These are phyloP conservation scores for Sinapis alba DNA, from an alignment of 441 rosid species.

Conservation along the genomic window DNA sequence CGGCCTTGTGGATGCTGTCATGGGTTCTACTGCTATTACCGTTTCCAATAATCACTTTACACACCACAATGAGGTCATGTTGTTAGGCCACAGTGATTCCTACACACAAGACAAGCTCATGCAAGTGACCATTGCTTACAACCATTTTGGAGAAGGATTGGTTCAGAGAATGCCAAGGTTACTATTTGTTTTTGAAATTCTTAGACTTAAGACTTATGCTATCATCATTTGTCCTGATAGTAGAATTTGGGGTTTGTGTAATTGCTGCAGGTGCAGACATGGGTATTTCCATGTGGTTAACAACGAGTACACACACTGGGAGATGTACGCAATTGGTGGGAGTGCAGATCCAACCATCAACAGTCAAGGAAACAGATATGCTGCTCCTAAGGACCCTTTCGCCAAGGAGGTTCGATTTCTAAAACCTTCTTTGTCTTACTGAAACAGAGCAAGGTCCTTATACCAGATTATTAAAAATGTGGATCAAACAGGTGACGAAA, in stretches of 20 bases:
- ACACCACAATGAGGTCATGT: slow-evolving; percentile 97
- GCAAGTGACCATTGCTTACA: slow-evolving; percentile 98
- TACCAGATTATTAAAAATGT: slow-evolving; percentile 13
- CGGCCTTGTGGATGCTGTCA: slow-evolving; percentile 94
- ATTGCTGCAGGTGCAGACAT: slow-evolving; percentile 83
- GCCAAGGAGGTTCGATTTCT: slow-evolving; percentile 74
- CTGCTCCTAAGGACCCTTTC: slow-evolving; percentile 74
- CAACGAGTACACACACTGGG: slow-evolving; percentile 99
- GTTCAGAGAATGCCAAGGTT: slow-evolving; percentile 99
- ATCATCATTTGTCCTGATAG: neutral
- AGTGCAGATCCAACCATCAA: slow-evolving; percentile 94
- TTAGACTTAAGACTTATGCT: slow-evolving; percentile 4
- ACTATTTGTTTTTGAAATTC: neutral
- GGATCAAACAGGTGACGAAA: slow-evolving; percentile 75
- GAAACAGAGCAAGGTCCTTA: slow-evolving; percentile 5
- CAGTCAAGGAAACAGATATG: slow-evolving; percentile 95
- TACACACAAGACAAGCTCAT: slow-evolving; percentile 83
- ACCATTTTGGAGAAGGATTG: slow-evolving; percentile 93
- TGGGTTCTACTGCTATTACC: slow-evolving; percentile 96
- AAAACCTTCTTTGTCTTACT: neutral
- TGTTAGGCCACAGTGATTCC: slow-evolving; percentile 91
- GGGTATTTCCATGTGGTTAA: slow-evolving; percentile 98
- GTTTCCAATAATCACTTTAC: slow-evolving; percentile 87
- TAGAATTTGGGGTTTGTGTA: neutral
- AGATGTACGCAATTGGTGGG: slow-evolving; percentile 99